phyloP scores from a whole-genome alignment of 1,139 yeast genomes.

The Kodamaea ohmeri region DNA sequence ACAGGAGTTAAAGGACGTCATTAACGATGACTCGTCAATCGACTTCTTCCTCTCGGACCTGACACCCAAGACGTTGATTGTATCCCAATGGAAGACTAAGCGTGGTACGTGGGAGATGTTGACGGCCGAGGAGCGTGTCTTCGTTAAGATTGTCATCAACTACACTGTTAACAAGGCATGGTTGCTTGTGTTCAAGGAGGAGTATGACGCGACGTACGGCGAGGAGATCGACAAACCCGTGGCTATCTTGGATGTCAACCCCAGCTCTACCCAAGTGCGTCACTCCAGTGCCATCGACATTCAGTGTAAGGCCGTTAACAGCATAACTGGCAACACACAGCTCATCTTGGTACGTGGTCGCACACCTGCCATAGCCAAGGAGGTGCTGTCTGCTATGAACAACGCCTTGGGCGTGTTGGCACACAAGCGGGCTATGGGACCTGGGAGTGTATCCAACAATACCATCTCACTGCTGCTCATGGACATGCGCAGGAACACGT shows the following conservation, averaged over 20 bases:
- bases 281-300: constrained; percentile 43
- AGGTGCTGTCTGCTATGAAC: constrained; percentile 27
- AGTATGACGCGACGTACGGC: constrained; percentile 27
- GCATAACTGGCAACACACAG: constrained; percentile 30
- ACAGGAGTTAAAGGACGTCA: constrained; percentile 34
- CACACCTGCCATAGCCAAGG: constrained; percentile 26
- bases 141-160: constrained; percentile 39
- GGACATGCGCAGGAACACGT: constrained; percentile 25
- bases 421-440: background rate
- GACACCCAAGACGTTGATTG: constrained; percentile 36
- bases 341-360: constrained; percentile 38
- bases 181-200: constrained; percentile 45
- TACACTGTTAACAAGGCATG: constrained; percentile 34
- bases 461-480: constrained; percentile 32
- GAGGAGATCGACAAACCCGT: constrained; percentile 40
- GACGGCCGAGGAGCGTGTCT: constrained; percentile 36
- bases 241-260: constrained; percentile 32
- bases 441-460: constrained; percentile 25
- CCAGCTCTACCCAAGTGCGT: constrained; percentile 24
- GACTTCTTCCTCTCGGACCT: constrained; percentile 41
- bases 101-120: constrained; percentile 49
- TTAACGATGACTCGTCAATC: constrained; percentile 39
- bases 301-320: constrained; percentile 34
- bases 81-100: constrained; percentile 44
- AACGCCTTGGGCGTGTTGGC: constrained; percentile 26